Conservation (phyloP, 1,284 basidiomycete genomes). For the Grifola frondosa region DNA sequence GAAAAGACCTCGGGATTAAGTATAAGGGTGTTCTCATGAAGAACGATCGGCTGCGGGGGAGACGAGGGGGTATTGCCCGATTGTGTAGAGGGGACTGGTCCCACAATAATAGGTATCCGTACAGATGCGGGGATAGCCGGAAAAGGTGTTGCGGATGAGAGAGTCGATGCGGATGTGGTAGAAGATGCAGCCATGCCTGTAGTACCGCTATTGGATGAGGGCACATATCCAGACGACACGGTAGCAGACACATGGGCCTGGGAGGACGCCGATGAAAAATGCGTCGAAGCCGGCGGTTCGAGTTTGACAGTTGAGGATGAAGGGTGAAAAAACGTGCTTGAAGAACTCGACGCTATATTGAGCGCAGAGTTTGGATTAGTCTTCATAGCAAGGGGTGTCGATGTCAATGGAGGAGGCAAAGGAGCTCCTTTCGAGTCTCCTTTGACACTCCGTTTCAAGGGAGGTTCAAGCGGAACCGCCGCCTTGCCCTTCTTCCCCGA, state of each 20-base stretch:
- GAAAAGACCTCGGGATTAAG: conserved; percentile 85
- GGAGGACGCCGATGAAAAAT: conserved; percentile 6
- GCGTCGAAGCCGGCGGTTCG: conserved; percentile 17
- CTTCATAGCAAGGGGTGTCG: conserved; percentile 50
- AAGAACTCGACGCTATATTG: conserved; percentile 16
- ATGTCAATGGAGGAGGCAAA: conserved; percentile 66
- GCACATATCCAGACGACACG: conserved; percentile 12
- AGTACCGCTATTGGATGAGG: conserved; percentile 4
- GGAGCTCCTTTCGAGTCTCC: conserved; percentile 53
- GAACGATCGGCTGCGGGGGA: conserved; percentile 69
- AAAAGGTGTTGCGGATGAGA: conserved; percentile 17
- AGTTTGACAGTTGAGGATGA: conserved; percentile 19
- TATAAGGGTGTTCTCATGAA: conserved; percentile 83
- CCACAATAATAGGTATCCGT: conserved; percentile 61
- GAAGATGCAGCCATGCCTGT: conserved; percentile 18
- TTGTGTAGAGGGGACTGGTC: conserved; percentile 45
- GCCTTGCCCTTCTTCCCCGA: conserved; percentile 53
- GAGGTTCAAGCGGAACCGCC: conserved; percentile 49
- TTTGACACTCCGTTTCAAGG: conserved; percentile 65
- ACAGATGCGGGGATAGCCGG: conserved; percentile 39
- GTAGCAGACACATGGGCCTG: conserved; percentile 9
- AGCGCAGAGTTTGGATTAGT: conserved; percentile 14
- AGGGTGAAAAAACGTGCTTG: conserved; percentile 5
- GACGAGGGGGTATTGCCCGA: conserved; percentile 31
- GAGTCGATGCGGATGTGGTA: conserved; percentile 14